These are phyloP conservation scores for Sphenostylis stenocarpa DNA, from an alignment of 306 rosid species.

Conservation along the genomic window DNA sequence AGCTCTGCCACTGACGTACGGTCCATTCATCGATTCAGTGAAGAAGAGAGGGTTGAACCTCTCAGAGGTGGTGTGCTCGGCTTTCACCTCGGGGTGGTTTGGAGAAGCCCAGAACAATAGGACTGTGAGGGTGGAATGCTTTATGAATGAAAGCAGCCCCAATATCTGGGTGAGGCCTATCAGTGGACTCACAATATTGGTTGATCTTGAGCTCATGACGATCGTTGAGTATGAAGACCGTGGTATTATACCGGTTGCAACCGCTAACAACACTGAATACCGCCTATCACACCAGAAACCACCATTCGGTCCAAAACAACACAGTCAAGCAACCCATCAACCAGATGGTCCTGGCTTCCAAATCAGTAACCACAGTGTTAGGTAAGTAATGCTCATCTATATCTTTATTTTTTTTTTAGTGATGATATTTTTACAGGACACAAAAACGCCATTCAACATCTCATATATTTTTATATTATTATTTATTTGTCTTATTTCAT, in stretches of 20 bases:
- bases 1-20: constrained; percentile 21
- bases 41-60: constrained; percentile 44
- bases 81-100: constrained; percentile 40
- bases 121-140: constrained; percentile 38
- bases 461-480: too few species aligned
- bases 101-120: constrained; percentile 26
- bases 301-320: constrained; percentile 40
- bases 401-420: too few species aligned
- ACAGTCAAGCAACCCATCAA: constrained; percentile 20
- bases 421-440: too few species aligned
- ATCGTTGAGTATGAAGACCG: constrained; percentile 36
- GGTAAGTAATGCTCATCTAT: constrained; percentile 10
- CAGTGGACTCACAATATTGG: constrained; percentile 32
- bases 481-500: too few species aligned
- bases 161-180: constrained; percentile 44
- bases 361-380: constrained; percentile 32
- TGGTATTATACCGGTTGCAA: constrained; percentile 19
- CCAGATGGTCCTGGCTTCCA: constrained; percentile 41
- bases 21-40: constrained; percentile 33
- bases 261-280: constrained; percentile 33
- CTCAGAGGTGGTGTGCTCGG: constrained; percentile 44
- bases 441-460: too few species aligned
- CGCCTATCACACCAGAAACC: not conserved
- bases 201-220: constrained; percentile 21
- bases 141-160: constrained; percentile 31